A percentile compares a stretch with the other conserved stretches of the same genome.
phyloP scores from a whole-genome alignment of 73 alveolate genomes.

The Tetrahymena borealis region DNA sequence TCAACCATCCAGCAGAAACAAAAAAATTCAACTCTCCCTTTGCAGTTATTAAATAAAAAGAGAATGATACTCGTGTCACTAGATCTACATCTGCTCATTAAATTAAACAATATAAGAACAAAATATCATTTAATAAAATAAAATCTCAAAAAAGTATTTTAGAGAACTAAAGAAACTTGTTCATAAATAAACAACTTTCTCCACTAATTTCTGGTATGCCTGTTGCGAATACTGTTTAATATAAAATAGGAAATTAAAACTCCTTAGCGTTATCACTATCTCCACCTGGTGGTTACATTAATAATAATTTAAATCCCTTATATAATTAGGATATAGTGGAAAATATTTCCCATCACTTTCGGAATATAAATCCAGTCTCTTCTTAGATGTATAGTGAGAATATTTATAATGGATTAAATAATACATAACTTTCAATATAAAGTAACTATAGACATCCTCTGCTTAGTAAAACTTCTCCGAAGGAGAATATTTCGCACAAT shows the following conservation, averaged over 20 bases:
- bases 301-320: neutral
- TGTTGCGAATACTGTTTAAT: neutral
- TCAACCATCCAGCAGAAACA: neutral
- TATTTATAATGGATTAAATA: neutral
- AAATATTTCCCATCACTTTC: neutral
- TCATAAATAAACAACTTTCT: neutral
- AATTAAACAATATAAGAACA: neutral
- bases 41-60: neutral
- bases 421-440: neutral
- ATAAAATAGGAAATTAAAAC: neutral
- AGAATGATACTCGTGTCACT: neutral
- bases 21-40: neutral
- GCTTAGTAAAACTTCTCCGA: neutral
- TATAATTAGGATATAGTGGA: neutral
- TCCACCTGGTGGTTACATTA: neutral
- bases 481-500: too few relatives aligned
- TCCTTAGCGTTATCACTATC: neutral
- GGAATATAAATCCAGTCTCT: neutral
- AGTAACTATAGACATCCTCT: neutral
- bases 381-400: neutral
- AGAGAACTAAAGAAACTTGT: neutral
- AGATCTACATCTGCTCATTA: neutral
- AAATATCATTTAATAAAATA: neutral
- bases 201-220: neutral
- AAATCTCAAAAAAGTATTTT: neutral